phyloP scores from a whole-genome alignment of 2,329 filamentous ascomycete genomes.

The Fusarium domesticum region DNA sequence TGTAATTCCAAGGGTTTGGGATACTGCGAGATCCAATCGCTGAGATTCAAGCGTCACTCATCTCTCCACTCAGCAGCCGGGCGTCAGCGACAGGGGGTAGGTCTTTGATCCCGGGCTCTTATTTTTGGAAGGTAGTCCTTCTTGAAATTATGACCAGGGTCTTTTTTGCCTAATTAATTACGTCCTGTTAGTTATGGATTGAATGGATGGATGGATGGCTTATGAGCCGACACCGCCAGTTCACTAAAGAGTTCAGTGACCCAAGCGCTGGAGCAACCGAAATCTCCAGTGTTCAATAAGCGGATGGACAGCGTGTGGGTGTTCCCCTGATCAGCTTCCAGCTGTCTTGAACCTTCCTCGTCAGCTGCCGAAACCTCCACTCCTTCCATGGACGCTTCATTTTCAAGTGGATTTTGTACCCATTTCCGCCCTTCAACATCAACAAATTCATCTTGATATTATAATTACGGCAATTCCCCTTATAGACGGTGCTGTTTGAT shows the following conservation, averaged over 20 bases:
- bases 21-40: conserved; percentile 15
- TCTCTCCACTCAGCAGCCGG: conserved; percentile 10
- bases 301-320: background rate
- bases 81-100: conserved; percentile 21
- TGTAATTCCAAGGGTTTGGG: no score
- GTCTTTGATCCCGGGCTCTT: conserved; percentile 2
- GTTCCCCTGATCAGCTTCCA: background rate
- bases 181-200: background rate
- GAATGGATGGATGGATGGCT: no score
- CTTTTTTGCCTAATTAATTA: no score
- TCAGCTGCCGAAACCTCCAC: no score
- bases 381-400: no score
- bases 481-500: no score
- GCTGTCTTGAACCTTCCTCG: background rate
- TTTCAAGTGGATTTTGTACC: background rate
- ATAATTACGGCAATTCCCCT: no score
- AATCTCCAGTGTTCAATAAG: background rate
- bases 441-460: background rate
- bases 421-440: background rate
- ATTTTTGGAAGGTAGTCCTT: background rate
- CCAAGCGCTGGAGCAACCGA: background rate
- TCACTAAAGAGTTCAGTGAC: no score
- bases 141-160: background rate
- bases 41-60: conserved; percentile 4
- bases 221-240: no score